Percentiles rank a stretch among this genome's conserved stretches.
phyloP scores from a whole-genome alignment of 2,329 filamentous ascomycete genomes.

The Didymella arachidicola region DNA sequence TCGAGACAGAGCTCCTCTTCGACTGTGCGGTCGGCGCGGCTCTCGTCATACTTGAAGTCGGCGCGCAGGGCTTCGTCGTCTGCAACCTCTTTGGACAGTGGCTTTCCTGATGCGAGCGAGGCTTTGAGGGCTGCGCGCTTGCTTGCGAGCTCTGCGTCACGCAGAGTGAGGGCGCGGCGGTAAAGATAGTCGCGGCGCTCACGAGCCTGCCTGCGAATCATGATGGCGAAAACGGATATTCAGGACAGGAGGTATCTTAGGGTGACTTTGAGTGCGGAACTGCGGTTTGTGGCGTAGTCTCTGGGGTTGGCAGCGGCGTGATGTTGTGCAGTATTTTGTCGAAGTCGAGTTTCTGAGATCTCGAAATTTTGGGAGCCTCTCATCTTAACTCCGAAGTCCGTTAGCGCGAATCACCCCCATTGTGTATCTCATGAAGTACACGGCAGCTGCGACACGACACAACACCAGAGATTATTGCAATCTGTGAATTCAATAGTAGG shows the following conservation, averaged over 20 bases:
- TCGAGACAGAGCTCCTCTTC: slow-evolving; percentile 78
- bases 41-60: slow-evolving; percentile 95
- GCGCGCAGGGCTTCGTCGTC: slow-evolving; percentile 84
- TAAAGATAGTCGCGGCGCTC: slow-evolving; percentile 83
- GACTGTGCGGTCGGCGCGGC: slow-evolving; percentile 69
- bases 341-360: not conserved
- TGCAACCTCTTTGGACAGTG: slow-evolving; percentile 80
- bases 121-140: slow-evolving; percentile 87
- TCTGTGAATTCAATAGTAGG: too few relatives aligned
- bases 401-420: not conserved
- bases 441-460: not conserved
- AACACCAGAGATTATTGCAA: not conserved
- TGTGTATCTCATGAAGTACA: not conserved
- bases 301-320: not conserved
- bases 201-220: slow-evolving; percentile 67
- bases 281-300: not conserved
- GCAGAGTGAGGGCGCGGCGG: slow-evolving; percentile 77
- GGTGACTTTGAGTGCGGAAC: not conserved
- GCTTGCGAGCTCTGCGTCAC: slow-evolving; percentile 88
- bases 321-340: not conserved
- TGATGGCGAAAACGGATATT: slow-evolving; percentile 1
- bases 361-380: not conserved
- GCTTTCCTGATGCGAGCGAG: slow-evolving; percentile 87
- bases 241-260: not conserved
- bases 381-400: slow-evolving; percentile 6